Base-by-base conservation (phyloP, 2,329 filamentous ascomycete genomes). In the Aureobasidium sp. region DNA sequence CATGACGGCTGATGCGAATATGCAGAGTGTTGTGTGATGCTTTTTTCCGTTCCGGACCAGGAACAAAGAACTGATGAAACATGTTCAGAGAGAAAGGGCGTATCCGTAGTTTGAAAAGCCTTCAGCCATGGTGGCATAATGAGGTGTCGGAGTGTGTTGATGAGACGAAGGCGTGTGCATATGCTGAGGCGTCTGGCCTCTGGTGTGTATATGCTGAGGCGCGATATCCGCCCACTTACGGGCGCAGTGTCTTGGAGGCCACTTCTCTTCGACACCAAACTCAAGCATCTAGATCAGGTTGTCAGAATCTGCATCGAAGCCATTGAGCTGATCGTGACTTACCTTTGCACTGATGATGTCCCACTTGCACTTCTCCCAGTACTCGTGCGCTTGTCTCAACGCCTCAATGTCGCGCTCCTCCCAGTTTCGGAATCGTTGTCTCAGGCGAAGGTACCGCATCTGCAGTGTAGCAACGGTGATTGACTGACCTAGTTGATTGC, bases 311-410 rank as follows among this genome's bases (percentile, higher is more conserved):
- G 36, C 13, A 39, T 26, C 2, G 26, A 26, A 13, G 32, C 13
- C 29, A 26, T 17, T 29, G 15, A 27, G 13, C 43, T 39, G 32
- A 34, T 20, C 13, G 9, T 34, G 24, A 63, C 71, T 65, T 67
- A 81, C 80, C 74, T 81, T 82, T 59, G 75, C 72, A 59, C 75
- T 72, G 65, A 83, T 81, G 64, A 82, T 81, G 51, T 82, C 79
- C 69, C 81, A 83, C 68, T 81, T 81, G 70, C 74, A 76, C 66
- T 78, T 78, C 59, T 76, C 76, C 79, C 79, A 82, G 69, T 80
- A 80, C 65, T 82, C 79, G 66, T 80, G 75, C 36, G 80, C 80
- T 69, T 76, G 72, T 60, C 75, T 76, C 34, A 82, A 71, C 13
- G 80, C 80, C 63, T 76, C 72, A 47, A 81, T 69, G 63, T 83